Conservation (phyloP, 345 rosid genomes). For the Firmiana major region DNA sequence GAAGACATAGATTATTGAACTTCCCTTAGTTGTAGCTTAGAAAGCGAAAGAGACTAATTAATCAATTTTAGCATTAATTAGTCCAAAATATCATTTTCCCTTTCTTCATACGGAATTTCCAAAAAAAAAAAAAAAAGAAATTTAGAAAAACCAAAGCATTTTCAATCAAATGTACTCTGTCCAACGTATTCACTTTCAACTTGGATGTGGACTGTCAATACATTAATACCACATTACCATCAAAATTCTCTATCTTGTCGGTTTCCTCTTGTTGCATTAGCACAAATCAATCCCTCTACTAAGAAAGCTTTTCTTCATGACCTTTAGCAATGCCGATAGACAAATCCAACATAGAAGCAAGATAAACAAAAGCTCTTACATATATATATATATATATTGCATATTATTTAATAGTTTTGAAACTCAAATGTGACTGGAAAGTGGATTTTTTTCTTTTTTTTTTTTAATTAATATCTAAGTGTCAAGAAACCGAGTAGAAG, state of each 20-base stretch:
- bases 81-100: neutral
- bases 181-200: neutral
- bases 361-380: neutral
- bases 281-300: neutral
- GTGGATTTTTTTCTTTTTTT: neutral
- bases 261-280: neutral
- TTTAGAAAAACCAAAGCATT: neutral
- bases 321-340: neutral
- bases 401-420: too few species aligned
- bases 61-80: neutral
- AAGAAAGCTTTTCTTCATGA: neutral
- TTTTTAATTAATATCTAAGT: neutral
- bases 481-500: neutral
- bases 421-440: neutral
- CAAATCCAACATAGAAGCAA: neutral
- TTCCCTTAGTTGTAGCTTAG: neutral
- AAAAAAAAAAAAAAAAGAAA: neutral
- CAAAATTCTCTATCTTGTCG: constrained; percentile 4
- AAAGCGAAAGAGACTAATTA: neutral
- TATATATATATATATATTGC: too few species aligned
- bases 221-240: neutral
- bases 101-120: neutral
- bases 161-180: neutral
- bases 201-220: neutral
- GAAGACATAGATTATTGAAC: neutral